These are phyloP conservation scores for Pichia ethanolica DNA, from an alignment of 805 yeast genomes.

Conservation along the genomic window DNA sequence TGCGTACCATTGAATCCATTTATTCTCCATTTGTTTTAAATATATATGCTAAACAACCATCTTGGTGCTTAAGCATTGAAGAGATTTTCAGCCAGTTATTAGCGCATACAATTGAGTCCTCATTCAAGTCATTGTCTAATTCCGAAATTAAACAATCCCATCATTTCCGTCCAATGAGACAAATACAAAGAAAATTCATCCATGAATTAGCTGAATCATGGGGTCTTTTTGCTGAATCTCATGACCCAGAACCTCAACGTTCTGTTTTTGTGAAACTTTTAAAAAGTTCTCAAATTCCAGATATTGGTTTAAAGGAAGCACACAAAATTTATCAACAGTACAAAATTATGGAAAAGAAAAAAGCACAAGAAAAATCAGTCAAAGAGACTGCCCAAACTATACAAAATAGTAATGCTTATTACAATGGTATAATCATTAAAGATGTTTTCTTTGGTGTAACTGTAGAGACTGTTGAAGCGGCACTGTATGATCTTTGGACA, in stretches of 20 bases:
- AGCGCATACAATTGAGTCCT: slow-evolving; percentile 1
- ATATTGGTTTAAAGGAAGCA: slow-evolving; percentile 39
- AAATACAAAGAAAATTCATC: slow-evolving; percentile 61
- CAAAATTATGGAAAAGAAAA: slow-evolving; percentile 22
- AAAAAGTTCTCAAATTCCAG: slow-evolving; percentile 32
- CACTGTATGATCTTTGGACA: slow-evolving; percentile 9
- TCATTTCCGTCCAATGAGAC: slow-evolving; percentile 69
- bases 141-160: slow-evolving; percentile 24
- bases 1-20: slow-evolving; percentile 24
- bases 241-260: slow-evolving; percentile 75
- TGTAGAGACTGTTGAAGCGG: slow-evolving; percentile 33
- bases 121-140: slow-evolving; percentile 2
- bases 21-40: slow-evolving; percentile 41
- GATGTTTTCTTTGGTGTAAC: slow-evolving; percentile 50
- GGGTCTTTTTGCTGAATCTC: slow-evolving; percentile 59
- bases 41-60: slow-evolving; percentile 45
- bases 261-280: slow-evolving; percentile 53
- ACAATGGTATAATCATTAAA: slow-evolving; percentile 48
- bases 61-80: slow-evolving; percentile 68
- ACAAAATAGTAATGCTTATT: slow-evolving; percentile 17
- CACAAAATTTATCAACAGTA: slow-evolving; percentile 28
- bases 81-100: slow-evolving; percentile 38
- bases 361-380: slow-evolving; percentile 4
- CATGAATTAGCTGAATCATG: slow-evolving; percentile 59
- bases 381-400: neutral